These are phyloP conservation scores for Cystofilobasidium macerans DNA, from an alignment of 768 basidiomycete genomes.

Conservation along the genomic window DNA sequence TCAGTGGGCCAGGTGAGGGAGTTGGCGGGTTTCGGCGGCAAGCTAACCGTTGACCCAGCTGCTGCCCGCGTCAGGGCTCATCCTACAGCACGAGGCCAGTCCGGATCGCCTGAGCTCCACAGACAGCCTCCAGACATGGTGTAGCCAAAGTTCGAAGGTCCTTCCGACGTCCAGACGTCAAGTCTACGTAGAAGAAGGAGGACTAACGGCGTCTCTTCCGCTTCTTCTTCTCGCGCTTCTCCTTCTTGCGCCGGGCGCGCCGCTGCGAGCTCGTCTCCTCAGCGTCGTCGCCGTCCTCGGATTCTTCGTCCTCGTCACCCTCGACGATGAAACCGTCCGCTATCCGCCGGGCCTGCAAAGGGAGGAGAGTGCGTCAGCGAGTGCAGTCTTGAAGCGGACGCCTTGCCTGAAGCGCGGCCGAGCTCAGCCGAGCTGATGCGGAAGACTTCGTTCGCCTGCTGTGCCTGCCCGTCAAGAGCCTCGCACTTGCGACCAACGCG, in stretches of 20 bases:
- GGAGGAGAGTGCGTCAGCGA: background rate
- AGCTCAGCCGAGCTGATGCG: background rate
- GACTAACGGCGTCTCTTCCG: conserved; percentile 46
- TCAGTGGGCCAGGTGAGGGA: no score
- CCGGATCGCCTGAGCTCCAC: no score
- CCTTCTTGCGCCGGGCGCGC: conserved; percentile 1
- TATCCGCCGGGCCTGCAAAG: conserved; percentile 48
- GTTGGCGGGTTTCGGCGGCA: no score
- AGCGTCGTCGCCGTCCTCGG: conserved; percentile 38
- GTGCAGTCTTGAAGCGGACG: background rate
- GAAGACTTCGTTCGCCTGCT: no score
- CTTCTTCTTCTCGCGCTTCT: conserved; percentile 45
- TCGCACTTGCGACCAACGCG: background rate
- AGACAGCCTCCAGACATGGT: no score
- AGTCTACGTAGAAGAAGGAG: background rate
- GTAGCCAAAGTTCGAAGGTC: no score
- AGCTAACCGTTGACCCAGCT: no score
- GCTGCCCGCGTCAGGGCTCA: no score
- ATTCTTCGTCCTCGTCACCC: conserved; percentile 76
- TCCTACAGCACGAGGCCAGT: no score
- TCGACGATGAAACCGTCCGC: conserved; percentile 86
- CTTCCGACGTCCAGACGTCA: no score
- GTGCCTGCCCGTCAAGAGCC: background rate
- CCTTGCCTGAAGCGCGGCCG: background rate
- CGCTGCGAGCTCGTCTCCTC: background rate